Evolutionary conservation across 352 stramenopile genomes (phyloP).

Genomic region (Pythium biforme): DNA sequence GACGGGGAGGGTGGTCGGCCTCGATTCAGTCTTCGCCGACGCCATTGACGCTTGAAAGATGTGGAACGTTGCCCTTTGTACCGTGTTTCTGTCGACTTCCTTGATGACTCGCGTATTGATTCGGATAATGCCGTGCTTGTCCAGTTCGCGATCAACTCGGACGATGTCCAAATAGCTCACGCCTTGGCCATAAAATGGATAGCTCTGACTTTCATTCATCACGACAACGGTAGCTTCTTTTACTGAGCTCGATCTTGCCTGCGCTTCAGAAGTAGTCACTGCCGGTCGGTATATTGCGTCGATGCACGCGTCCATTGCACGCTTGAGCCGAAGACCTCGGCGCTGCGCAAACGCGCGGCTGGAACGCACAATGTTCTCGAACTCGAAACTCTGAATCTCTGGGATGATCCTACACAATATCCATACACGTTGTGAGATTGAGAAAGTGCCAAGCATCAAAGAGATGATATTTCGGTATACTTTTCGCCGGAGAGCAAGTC

Average conservation of each 20-base stretch:
- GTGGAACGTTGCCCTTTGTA: too few relatives aligned
- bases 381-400: background rate
- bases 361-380: constrained; percentile 4
- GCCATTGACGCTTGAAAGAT: too few relatives aligned
- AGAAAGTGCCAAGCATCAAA: too few relatives aligned
- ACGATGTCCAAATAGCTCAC: constrained; percentile 11
- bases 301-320: constrained; percentile 6
- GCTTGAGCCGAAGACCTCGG: constrained; percentile 6
- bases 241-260: background rate
- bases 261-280: background rate
- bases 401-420: constrained; percentile 7
- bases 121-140: constrained; percentile 1
- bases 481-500: constrained; percentile 13
- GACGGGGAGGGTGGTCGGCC: too few relatives aligned
- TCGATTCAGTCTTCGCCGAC: too few relatives aligned
- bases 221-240: background rate
- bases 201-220: constrained; percentile 1
- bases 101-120: constrained; percentile 14
- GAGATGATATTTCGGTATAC: background rate
- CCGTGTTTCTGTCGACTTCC: background rate
- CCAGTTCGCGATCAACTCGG: constrained; percentile 3
- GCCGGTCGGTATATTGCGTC: constrained; percentile 2
- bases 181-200: constrained; percentile 12
- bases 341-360: constrained; percentile 13
- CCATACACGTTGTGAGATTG: too few relatives aligned